These are phyloP conservation scores for Lantana camara DNA, from an alignment of 257 asterid genomes.

Conservation along the genomic window DNA sequence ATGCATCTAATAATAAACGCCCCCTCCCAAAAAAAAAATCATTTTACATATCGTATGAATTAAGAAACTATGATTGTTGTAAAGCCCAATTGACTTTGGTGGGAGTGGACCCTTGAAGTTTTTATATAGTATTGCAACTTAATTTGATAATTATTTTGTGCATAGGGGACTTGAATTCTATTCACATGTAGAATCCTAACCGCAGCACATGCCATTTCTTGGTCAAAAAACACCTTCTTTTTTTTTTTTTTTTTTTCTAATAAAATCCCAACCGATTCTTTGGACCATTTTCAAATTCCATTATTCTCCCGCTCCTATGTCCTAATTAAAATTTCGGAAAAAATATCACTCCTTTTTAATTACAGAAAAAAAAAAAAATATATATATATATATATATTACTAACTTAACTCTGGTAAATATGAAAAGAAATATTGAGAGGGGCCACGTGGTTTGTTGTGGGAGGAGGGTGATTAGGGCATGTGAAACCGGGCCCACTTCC, in stretches of 20 bases:
- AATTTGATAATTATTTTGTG: conserved; percentile 15
- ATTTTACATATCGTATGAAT: background rate
- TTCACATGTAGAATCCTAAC: conserved; percentile 46
- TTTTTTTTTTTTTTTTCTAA: too few species aligned
- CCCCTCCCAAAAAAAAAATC: too few species aligned
- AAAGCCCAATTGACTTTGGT: conserved; percentile 38
- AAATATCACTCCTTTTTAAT: background rate
- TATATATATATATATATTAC: background rate
- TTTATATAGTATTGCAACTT: background rate
- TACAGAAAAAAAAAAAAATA: background rate
- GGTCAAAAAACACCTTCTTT: conserved; percentile 33
- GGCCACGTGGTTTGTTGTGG: conserved; percentile 63
- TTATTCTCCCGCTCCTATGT: background rate
- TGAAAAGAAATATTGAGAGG: conserved; percentile 26
- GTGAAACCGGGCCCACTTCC: conserved; percentile 37
- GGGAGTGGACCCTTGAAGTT: conserved; percentile 28
- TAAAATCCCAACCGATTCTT: background rate
- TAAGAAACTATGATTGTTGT: conserved; percentile 26
- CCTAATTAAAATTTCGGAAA: too few species aligned
- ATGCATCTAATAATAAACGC: too few species aligned
- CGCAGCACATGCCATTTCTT: conserved; percentile 47
- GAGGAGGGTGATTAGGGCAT: conserved; percentile 56
- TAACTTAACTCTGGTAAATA: background rate
- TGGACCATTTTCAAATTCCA: background rate
- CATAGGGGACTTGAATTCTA: conserved; percentile 41